Evolutionary conservation across 208 protist species (phyloP).

Genomic region (Acanthamoeba polyphaga): DNA sequence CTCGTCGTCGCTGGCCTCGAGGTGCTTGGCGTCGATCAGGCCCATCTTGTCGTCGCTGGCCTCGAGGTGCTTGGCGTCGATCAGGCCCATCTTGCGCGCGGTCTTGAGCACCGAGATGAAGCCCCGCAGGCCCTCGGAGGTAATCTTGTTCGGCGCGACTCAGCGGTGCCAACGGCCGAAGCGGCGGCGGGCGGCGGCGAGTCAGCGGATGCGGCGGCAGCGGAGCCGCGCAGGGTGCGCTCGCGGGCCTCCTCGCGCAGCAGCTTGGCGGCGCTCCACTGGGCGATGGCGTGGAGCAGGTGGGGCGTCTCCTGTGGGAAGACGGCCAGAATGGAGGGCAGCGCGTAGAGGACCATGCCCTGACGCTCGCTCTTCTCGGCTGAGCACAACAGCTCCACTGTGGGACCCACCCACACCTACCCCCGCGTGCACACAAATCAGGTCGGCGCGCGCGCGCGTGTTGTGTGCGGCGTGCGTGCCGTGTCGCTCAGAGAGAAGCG

Average conservation of each 20-base stretch:
- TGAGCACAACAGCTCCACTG: constrained; percentile 1
- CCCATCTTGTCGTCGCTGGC: not conserved
- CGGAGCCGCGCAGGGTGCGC: not conserved
- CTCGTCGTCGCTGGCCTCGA: no score
- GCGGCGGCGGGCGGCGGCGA: not conserved
- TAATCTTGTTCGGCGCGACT: not conserved
- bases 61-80: constrained; percentile 30
- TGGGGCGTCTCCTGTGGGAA: constrained; percentile 21
- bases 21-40: not conserved
- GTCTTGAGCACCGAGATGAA: constrained; percentile 65
- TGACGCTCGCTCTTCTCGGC: constrained; percentile 1
- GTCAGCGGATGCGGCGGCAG: not conserved
- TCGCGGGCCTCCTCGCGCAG: not conserved
- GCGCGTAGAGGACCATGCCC: constrained; percentile 34
- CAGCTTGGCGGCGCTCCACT: constrained; percentile 32
- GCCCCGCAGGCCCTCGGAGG: not conserved
- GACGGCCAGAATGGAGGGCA: constrained; percentile 25
- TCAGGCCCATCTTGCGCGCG: constrained; percentile 53
- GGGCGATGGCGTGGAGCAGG: constrained; percentile 43
- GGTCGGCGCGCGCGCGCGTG: no score
- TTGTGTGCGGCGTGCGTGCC: no score
- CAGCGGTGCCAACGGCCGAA: no score
- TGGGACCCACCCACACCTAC: constrained; percentile 17
- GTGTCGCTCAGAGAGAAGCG: not conserved
- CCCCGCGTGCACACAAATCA: no score